Base-by-base conservation (phyloP, 306 rosid genomes). In the Prunus dulcis region DNA sequence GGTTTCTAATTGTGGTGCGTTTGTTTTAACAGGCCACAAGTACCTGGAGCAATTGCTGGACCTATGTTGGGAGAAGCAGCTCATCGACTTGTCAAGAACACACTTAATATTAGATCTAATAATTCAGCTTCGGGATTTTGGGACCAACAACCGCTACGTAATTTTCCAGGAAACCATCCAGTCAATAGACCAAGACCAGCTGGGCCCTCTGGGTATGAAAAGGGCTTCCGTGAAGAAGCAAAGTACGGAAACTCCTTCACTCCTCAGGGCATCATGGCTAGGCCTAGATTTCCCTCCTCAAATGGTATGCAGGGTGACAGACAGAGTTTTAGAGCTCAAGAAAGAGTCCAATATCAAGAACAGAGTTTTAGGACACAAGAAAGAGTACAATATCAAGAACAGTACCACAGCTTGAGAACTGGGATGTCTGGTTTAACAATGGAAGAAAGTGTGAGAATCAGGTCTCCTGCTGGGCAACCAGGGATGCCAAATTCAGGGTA, bases 41-140 rank as follows among this genome's bases (percentile, higher is more conserved):
- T 89, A 78, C 93, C 89, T 43, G 97, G 97, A 72, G 90, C 97
- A 60, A 95, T 92, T 28, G 93, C 89, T 41, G 99, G 99, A 72
- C 79, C 85, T 78, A 87, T 83, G 58, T 84, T 95, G 84, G 99
- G 99, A 83, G 97, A 89, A 81, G 99, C 96, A 50, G 99, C 99
- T 58, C 97, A 91, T 74, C 97, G 99, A 56, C 97, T 95, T 51
- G 92, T 95, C 69, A 95, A 89, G 87, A 90, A 87, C 82, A 79
- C 97, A 25, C 96, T 95, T 15, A 91, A 88, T 76, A 71, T 93
- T 38, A 89, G 69, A 82, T 41, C 76, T 47, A 87, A 82, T 71
- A 88, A 82, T 69, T 58, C 84, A 50, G 56, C 92, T 32, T 77
- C 88, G 55, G 96, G 96, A 76, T 74, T 41, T 17, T 64, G 69